Evolutionary conservation across 805 yeast species (phyloP).

Genomic region (Ogataea naganishii): DNA sequence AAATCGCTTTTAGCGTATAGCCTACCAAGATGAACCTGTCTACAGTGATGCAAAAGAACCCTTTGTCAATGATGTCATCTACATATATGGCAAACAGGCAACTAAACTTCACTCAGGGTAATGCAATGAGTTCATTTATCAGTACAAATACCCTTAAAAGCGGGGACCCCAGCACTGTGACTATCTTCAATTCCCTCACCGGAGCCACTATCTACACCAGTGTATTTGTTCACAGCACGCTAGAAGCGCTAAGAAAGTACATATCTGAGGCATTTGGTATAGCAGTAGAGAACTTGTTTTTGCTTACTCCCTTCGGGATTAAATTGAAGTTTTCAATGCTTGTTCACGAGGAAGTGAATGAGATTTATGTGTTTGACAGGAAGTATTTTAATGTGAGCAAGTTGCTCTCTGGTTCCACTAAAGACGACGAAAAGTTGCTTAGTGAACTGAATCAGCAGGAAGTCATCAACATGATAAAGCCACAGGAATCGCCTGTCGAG

Average conservation of each 20-base stretch:
- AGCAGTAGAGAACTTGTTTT: constrained; percentile 32
- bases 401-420: background rate
- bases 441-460: constrained; percentile 18
- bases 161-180: constrained; percentile 14
- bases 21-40: too few relatives aligned
- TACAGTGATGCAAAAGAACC: too few relatives aligned
- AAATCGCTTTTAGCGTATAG: too few relatives aligned
- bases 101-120: too few relatives aligned
- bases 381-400: constrained; percentile 34
- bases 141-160: background rate
- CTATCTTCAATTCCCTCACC: constrained; percentile 33
- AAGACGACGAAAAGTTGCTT: constrained; percentile 9
- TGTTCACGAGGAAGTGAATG: constrained; percentile 37
- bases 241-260: constrained; percentile 34
- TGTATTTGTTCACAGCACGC: constrained; percentile 28
- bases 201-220: constrained; percentile 30
- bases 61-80: constrained; percentile 21
- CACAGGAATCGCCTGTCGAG: constrained; percentile 23
- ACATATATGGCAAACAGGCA: constrained; percentile 14
- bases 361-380: constrained; percentile 57
- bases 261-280: constrained; percentile 33
- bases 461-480: constrained; percentile 22
- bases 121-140: background rate
- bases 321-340: constrained; percentile 46
- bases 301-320: constrained; percentile 59